Evolutionary conservation across 305 asterid genomes (phyloP).

Genomic region (Fraxinus sp.): DNA sequence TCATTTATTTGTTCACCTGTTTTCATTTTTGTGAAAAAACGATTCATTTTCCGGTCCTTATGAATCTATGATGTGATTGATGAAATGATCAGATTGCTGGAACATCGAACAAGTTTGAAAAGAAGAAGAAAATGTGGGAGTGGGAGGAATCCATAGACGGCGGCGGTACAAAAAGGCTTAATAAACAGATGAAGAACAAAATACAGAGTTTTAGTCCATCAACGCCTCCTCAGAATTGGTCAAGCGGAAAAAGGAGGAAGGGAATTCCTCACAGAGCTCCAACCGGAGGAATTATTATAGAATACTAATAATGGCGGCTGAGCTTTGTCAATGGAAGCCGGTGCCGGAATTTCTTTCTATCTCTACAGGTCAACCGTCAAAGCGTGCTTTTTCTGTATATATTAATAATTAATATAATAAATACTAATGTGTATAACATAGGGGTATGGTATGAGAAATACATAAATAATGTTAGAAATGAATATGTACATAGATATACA

Average conservation of each 20-base stretch:
- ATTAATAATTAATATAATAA: background rate
- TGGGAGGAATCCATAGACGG: conserved; percentile 5
- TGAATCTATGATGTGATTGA: background rate
- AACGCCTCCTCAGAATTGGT: conserved; percentile 18
- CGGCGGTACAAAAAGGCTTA: background rate
- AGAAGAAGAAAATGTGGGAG: background rate
- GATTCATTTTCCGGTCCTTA: background rate
- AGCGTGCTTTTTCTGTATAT: background rate
- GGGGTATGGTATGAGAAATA: background rate
- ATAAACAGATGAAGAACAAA: background rate
- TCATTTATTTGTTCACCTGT: background rate
- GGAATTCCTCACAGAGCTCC: conserved; percentile 22
- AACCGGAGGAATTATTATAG: conserved; percentile 10
- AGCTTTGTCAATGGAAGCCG: background rate
- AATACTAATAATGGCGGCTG: conserved; percentile 1
- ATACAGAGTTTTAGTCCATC: conserved; percentile 18
- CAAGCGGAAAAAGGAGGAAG: conserved; percentile 18
- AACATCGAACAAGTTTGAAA: conserved; percentile 22
- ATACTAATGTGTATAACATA: background rate
- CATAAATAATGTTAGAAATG: background rate
- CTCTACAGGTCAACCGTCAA: background rate
- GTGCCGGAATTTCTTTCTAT: background rate
- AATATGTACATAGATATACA: background rate
- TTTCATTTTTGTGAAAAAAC: background rate
- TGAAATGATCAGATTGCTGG: conserved; percentile 32